Percentiles rank a stretch among this genome's conserved stretches.
Evolutionary conservation across 768 basidiomycete species (phyloP).

Genomic region (Piloderma croceum): DNA sequence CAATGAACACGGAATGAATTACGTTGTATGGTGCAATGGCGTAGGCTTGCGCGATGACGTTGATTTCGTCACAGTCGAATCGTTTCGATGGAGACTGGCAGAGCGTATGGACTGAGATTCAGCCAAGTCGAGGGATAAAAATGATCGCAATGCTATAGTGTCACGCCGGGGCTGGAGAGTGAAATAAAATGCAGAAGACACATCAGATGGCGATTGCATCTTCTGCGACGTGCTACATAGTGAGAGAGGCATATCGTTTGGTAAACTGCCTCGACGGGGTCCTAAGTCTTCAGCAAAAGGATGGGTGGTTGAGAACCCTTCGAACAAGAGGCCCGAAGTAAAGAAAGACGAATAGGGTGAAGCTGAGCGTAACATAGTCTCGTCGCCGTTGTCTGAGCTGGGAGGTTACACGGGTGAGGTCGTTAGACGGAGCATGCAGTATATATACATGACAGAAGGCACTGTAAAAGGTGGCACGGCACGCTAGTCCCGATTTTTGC

Average conservation of each 20-base stretch:
- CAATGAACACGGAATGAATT: constrained; percentile 13
- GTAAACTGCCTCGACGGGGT: constrained; percentile 32
- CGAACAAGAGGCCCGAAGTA: constrained; percentile 53
- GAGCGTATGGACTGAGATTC: constrained; percentile 41
- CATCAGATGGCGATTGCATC: constrained; percentile 13
- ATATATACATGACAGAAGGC: too few relatives aligned
- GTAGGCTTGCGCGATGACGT: constrained; percentile 10
- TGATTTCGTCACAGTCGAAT: too few relatives aligned
- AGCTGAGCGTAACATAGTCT: constrained; percentile 36
- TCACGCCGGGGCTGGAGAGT: constrained; percentile 41
- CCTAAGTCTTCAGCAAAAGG: constrained; percentile 13
- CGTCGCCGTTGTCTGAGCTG: too few relatives aligned
- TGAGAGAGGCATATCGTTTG: constrained; percentile 24
- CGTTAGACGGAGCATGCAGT: too few relatives aligned
- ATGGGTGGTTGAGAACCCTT: constrained; percentile 20
- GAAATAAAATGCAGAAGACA: constrained; percentile 41
- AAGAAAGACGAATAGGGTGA: constrained; percentile 61
- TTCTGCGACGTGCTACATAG: neutral
- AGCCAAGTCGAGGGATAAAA: constrained; percentile 65
- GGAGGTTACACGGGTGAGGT: too few relatives aligned
- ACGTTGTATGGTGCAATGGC: neutral
- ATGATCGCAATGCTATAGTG: constrained; percentile 43
- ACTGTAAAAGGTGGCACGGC: too few relatives aligned
- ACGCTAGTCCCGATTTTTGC: too few relatives aligned
- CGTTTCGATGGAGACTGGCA: constrained; percentile 23